Base-by-base conservation (phyloP, 2,329 filamentous ascomycete species). In the Sodiomyces alkalinus region DNA sequence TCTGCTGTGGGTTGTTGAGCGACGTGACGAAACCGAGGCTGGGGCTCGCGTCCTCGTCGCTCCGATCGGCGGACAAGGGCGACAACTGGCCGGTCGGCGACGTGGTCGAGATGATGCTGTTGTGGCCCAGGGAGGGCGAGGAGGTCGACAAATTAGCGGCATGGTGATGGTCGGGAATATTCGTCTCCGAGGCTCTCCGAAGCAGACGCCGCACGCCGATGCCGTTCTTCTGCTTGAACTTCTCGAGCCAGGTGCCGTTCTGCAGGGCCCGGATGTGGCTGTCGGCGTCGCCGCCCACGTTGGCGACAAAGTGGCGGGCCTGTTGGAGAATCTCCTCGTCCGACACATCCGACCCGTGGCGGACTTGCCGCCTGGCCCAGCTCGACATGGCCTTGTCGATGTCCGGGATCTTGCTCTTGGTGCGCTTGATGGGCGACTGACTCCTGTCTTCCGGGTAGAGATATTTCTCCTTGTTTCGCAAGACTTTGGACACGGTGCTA, bases 401-500 rank as follows among this genome's bases (percentile, higher is more conserved):
- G 54, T 96, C 86, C 8, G 82, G 83, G 26, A 64, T 78, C 51
- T 87, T 90, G 29, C 80, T 77, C 56, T 92, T 93, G 32, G 69
- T 62, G 40, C 80, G 77, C 52, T 90, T 92, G 39, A 80, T 69
- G 5, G 82, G 80, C 24, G 85, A 87, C 41, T 68, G 71, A 48
- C 64, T 82, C 40, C 75, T 79, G 51, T 82, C 85, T 45, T 81
- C 81, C 9, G 36, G 29, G 30, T 74, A 73, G 11, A 96, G 67
- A 53, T 92, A 96, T 51, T 92, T 90, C 38, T 98, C 90, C 57
- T 87, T 92, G 46, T 93, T 78, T 30, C 87, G 76, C 39, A 98
- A 56, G 31, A 96, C 90, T 51, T 98, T 98, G 30, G 90, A 98
- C n/a, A 98, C 90, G 27, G 90, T 98, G 58, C 90, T 98, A 51